A percentile compares a stretch with the other conserved stretches of the same genome.
Evolutionary conservation across 345 rosid species (phyloP).

Genomic region (Sisymbrium irio): DNA sequence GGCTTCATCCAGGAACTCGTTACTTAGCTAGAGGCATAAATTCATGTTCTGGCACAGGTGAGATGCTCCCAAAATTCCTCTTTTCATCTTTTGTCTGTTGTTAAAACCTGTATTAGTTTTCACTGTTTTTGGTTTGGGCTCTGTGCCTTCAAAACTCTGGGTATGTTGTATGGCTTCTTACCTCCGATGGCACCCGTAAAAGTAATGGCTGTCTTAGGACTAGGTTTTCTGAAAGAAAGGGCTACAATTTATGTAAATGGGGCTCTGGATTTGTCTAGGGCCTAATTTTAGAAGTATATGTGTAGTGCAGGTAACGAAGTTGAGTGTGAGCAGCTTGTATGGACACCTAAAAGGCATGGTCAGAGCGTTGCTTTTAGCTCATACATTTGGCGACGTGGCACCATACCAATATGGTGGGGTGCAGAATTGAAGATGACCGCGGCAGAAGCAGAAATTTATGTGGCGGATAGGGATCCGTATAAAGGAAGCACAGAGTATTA

Average conservation of each 20-base stretch:
- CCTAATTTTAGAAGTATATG: slow-evolving; percentile 36
- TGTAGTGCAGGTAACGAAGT: slow-evolving; percentile 88
- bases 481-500: slow-evolving; percentile 88
- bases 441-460: slow-evolving; percentile 96
- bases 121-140: not conserved
- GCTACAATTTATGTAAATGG: not conserved
- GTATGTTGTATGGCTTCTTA: not conserved
- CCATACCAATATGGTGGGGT: slow-evolving; percentile 99
- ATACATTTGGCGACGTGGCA: slow-evolving; percentile 93
- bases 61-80: slow-evolving; percentile 28
- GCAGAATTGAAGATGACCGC: slow-evolving; percentile 91
- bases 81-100: not conserved
- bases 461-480: slow-evolving; percentile 81
- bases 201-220: slow-evolving; percentile 12
- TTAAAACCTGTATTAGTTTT: not conserved
- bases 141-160: slow-evolving; percentile 9
- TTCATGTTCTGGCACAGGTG: slow-evolving; percentile 96
- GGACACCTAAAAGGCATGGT: slow-evolving; percentile 76
- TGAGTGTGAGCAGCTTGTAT: slow-evolving; percentile 96
- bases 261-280: slow-evolving; percentile 25
- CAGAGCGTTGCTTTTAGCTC: slow-evolving; percentile 82
- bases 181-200: not conserved
- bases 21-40: slow-evolving; percentile 98
- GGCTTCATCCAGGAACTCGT: slow-evolving; percentile 98
- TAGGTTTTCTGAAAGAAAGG: not conserved